A percentile compares a stretch with the other conserved stretches of the same genome.
These are phyloP conservation scores for Komagataella ulmi DNA, from an alignment of 805 yeast genomes.

Conservation along the genomic window DNA sequence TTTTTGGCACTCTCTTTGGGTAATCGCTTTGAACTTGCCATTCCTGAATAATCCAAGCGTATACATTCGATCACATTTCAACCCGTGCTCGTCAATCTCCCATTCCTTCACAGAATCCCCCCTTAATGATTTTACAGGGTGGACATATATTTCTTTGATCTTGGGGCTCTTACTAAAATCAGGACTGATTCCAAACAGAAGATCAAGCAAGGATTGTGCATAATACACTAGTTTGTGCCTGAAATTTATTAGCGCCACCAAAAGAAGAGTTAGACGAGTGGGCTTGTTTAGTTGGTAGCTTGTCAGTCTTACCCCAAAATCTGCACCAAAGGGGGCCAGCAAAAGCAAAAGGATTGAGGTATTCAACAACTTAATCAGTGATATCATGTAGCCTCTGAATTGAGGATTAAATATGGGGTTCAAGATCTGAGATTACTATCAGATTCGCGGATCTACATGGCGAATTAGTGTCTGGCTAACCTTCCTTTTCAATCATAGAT, in stretches of 20 bases:
- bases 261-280: neutral
- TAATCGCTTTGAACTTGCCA: constrained; percentile 6
- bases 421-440: neutral
- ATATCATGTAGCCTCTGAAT: neutral
- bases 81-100: constrained; percentile 11
- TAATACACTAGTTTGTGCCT: neutral
- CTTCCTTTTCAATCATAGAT: neutral
- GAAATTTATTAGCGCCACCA: neutral
- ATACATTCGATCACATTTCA: constrained; percentile 15
- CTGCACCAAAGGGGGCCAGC: neutral
- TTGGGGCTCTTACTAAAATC: neutral
- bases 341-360: neutral
- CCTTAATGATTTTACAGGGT: constrained; percentile 14
- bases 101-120: constrained; percentile 10
- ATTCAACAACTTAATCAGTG: neutral
- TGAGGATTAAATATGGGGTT: neutral
- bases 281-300: neutral
- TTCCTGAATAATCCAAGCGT: constrained; percentile 10
- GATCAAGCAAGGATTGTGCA: neutral
- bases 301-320: neutral
- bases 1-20: constrained; percentile 11
- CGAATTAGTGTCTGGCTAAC: neutral
- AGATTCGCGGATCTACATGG: neutral
- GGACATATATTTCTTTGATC: constrained; percentile 6
- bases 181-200: neutral